phyloP scores from a whole-genome alignment of 345 rosid species.

The Pistacia atlantica region DNA sequence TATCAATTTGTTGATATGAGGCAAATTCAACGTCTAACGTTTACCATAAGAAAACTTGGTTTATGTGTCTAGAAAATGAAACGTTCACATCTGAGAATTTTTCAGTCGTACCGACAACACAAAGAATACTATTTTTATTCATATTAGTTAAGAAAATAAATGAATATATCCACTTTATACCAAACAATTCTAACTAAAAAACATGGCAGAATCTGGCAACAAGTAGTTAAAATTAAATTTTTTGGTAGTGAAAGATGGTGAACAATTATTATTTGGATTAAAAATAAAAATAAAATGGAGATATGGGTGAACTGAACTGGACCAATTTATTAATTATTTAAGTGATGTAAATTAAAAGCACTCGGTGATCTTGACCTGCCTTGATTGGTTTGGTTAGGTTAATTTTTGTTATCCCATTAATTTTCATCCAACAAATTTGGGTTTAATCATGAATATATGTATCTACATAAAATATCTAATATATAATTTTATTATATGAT shows the following conservation, averaged over 20 bases:
- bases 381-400: conserved; percentile 9
- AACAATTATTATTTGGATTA: conserved; percentile 10
- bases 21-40: too few relatives aligned
- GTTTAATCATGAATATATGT: background rate
- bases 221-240: background rate
- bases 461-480: background rate
- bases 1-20: too few relatives aligned
- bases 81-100: too few relatives aligned
- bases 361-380: conserved; percentile 9
- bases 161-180: background rate
- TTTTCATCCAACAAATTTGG: conserved; percentile 3
- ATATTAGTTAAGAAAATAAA: background rate
- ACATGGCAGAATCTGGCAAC: background rate
- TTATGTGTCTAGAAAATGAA: too few relatives aligned
- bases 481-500: background rate
- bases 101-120: too few relatives aligned
- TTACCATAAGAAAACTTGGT: too few relatives aligned
- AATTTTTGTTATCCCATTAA: background rate
- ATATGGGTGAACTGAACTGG: conserved; percentile 4
- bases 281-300: background rate
- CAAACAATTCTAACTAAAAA: background rate
- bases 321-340: background rate
- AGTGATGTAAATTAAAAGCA: background rate
- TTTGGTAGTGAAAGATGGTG: conserved; percentile 10
- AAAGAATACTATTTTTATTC: too few relatives aligned